Evolutionary conservation across 441 rosid species (phyloP), one percentile per base, ranked within the genome.

Genomic region (Daphne laureola): DNA sequence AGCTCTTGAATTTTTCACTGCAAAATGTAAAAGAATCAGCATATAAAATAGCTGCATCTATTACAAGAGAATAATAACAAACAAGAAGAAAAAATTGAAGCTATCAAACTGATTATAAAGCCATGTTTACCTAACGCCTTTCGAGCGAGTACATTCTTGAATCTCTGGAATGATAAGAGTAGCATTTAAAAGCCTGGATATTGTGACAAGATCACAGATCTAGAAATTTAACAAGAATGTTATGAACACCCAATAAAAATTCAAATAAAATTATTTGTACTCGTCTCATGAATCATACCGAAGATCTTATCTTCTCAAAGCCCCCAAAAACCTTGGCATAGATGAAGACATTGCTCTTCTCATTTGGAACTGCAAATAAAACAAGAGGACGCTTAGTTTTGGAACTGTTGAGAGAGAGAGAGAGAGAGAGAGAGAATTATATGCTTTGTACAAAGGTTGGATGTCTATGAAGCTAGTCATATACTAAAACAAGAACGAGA

Each of bases 101-200:
- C 25, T 15, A 52, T 46, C 42, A 59, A 52, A 62, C 51, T 46
- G 31, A 63, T 54, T 51, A 54, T 52, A 65, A 63, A 58, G 58
- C 35, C 18, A 64, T 49, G 70, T 51, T 43, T 67, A 95, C 98
- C 98, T 95, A 68, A 95, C 66, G 75, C 91, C 91, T 78, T 86
- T 95, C 23, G 96, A 82, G 58, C 77, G 91, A 59, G 83, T 83
- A 75, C 83, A 81, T 67, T 86, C 78, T 78, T 95, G 98, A 72
- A 95, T 83, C 83, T 95, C 99, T 55, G 99, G 99, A 84, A 95
- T 79, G 78, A 91, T 84, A 68, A 95, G 99, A 63, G 99, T 95
- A 75, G 98, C 99, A 89, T 95, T 95, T 68, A 95, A 72, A 78
- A 95, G 99, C 91, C 98, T 91, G 86, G 99, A 80, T 82, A 95